Evolutionary conservation across 140 eudicot genomes (phyloP).

Genomic region (Senecio squalidus): DNA sequence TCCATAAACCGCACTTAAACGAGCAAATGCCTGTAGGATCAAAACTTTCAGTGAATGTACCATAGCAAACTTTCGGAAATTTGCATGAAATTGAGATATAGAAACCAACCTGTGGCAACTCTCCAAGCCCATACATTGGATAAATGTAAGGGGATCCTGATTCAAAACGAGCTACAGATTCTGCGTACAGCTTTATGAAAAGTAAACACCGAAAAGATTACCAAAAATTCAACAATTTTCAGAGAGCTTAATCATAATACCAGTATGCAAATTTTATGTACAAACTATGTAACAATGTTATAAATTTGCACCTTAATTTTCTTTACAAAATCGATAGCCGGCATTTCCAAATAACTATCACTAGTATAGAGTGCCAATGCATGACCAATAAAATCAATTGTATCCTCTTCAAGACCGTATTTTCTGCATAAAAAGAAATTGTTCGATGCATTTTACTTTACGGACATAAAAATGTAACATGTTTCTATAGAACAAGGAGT

Average conservation of each 20-base stretch:
- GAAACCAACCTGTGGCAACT: conserved; percentile 81
- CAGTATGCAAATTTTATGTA: no score
- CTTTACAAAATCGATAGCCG: conserved; percentile 80
- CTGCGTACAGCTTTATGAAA: conserved; percentile 68
- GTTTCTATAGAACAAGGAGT: conserved; percentile 7
- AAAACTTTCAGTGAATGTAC: neutral
- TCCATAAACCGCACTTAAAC: conserved; percentile 94
- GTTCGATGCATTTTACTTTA: neutral
- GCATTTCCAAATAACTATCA: conserved; percentile 70
- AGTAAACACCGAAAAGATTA: conserved; percentile 3
- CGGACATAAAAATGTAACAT: neutral
- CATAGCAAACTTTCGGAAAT: neutral
- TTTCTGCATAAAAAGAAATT: conserved; percentile 43
- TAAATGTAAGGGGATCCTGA: conserved; percentile 89
- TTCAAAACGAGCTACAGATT: conserved; percentile 84
- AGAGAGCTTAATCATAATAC: neutral
- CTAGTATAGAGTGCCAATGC: conserved; percentile 70
- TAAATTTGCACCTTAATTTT: conserved; percentile 84
- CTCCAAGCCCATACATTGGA: conserved; percentile 92
- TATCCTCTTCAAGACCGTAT: conserved; percentile 93
- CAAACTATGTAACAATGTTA: no score
- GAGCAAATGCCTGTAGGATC: conserved; percentile 72
- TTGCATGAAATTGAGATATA: conserved; percentile 7
- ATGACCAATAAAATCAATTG: conserved; percentile 88
- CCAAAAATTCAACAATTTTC: conserved; percentile 1